Base-by-base conservation (phyloP, 768 basidiomycete genomes). In the Tylopilus balloui region DNA sequence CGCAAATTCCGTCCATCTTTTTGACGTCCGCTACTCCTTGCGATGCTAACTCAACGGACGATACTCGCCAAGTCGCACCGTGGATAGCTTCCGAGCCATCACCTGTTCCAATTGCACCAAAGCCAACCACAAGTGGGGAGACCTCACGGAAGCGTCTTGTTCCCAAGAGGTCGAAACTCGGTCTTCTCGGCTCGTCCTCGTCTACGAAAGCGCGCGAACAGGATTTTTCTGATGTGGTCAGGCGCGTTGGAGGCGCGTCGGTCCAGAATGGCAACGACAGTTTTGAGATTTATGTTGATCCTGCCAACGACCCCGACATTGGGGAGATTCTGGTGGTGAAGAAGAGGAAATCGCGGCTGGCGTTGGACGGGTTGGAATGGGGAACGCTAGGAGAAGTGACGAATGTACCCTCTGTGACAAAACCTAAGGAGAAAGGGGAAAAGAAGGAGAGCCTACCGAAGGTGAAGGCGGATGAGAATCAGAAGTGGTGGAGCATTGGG, bases 401-500 rank as follows among this genome's bases (percentile, higher is more conserved):
- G 52, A 88, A 85, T 50, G 68, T 78, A 17, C 72, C 72, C 6
- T 20, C 66, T 15, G 48, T 45, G 17, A 44, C 58, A 25, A 47
- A 59, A 47, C 42, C 50, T 53, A 64, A 66, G 65, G 61, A 76
- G 70, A 61, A 66, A 57, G 56, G 71, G 39, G 68, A 67, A 50
- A 73, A 71, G 57, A 58, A 58, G 61, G 53, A 53, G 42, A 52
- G 56, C 17, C 37, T 62, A 50, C 59, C 70, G 48, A 73, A 72
- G 59, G 53, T 71, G 47, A 78, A 75, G 64, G 63, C 51, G 23
- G 75, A 76, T 37, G 72, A 75, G 52, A 79, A 74, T 58, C 74
- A 76, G 59, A 86, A 82, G 65, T 91, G 88, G 87, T 91, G 88
- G 89, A 90, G 78, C 53, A 82, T 91, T 50, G 82, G 86, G 6